Percentiles rank a stretch among this genome's conserved stretches.
Conservation (phyloP, 345 rosid species). For the Syzygium grande region DNA sequence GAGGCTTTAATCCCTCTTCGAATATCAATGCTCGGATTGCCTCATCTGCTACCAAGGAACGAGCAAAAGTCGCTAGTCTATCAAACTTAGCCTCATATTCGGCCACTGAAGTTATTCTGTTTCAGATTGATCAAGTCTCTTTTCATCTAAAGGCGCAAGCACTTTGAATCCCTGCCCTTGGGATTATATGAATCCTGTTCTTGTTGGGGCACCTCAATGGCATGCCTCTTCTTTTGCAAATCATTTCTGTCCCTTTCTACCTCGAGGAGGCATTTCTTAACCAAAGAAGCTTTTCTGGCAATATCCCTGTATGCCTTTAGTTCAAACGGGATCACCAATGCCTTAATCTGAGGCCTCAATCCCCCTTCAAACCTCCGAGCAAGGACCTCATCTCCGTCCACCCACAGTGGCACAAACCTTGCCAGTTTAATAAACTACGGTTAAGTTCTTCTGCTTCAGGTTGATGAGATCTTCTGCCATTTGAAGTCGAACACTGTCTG, state of each 20-base stretch:
- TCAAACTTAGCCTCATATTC: background rate
- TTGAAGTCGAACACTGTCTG: background rate
- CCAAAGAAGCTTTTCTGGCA: background rate
- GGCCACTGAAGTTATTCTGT: background rate
- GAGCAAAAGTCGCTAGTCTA: background rate
- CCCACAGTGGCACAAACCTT: background rate
- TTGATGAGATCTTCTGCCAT: background rate
- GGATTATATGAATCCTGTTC: background rate
- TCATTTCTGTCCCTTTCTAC: background rate
- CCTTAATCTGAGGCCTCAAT: background rate
- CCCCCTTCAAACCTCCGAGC: background rate
- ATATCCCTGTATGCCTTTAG: background rate
- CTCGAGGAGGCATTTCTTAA: background rate
- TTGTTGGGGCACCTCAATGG: background rate
- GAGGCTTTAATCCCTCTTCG: background rate
- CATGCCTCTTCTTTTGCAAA: background rate
- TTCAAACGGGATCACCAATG: background rate
- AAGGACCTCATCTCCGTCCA: background rate
- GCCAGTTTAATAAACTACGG: background rate
- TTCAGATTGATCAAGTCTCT: background rate
- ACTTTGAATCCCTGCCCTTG: background rate
- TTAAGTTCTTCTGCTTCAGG: background rate
- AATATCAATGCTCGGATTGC: background rate
- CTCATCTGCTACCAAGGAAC: background rate
- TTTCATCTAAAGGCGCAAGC: background rate